Evolutionary conservation across 768 basidiomycete genomes (phyloP), one percentile per base, ranked within the genome.

Genomic region (Amanita phalloides): DNA sequence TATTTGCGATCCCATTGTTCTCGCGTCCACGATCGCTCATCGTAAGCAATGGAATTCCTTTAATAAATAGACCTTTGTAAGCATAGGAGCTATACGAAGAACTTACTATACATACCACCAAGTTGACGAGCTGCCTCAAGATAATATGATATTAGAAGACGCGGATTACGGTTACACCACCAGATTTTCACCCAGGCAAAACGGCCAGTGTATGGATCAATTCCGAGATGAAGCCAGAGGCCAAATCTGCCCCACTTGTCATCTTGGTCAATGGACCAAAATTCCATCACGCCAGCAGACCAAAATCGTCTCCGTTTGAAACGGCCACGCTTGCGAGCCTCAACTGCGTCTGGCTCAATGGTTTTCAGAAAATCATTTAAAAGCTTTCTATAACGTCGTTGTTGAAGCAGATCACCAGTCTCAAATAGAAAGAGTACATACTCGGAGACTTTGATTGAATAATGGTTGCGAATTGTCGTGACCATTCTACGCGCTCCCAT

Each of bases 101-200:
- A n/a, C n/a, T n/a, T n/a, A n/a, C n/a, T n/a, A n/a, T n/a, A n/a
- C n/a, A n/a, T n/a, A n/a, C 7, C 3, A 6, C 9, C 30, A 10
- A 32, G 9, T 32, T 32, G 9, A 5, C 10, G 30, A 32, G 1
- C 30, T 10, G 30, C 10, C 3, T 32, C 30, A 32, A 32, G 9
- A 3, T 32, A 32, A 26, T 26, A 26, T 26, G 25, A 26, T 26
- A 26, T 26, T 26, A 26, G 25, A 26, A 26, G 25, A 26, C 5
- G 25, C n/a, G n/a, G n/a, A 55, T 72, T 70, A 1, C 54, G 35
- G 45, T 75, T 76, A 0, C 64, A 70, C 64, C 70, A 71, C 73
- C 74, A 77, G 0, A 73, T 60, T n/a, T 62, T 63, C 0, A 72
- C 25, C 72, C 71, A 76, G 2, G 49, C 35, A 11, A 70, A 61